Evolutionary conservation across 805 yeast genomes (phyloP), one percentile per base, ranked within the genome.

Genomic region (Cyberlindnera bimundalis): DNA sequence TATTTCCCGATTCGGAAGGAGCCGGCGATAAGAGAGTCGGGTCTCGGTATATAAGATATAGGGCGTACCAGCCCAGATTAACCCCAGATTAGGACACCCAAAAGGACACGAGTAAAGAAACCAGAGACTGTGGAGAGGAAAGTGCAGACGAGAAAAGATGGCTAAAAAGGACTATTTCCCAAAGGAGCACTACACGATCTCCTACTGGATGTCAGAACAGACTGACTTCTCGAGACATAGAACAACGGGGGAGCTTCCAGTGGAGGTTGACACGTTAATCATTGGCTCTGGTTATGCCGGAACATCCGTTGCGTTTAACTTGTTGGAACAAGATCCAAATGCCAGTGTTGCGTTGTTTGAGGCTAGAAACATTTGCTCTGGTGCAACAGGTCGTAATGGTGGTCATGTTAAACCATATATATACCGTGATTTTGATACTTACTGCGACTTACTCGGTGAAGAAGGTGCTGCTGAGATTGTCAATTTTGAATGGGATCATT

Each of bases 321-420:
- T 67, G 31, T 48, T 58, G 10, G 53, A 62, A 33, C 57, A 61
- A 21, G 50, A 59, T 20, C 52, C 58, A 20, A 25, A 21, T 13
- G 33, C 48, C 12, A 43, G 45, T 7, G 49, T 64, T 6, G 58
- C 56, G 2, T 31, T 72, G 50, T 55, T 66, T 8, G 78, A 73
- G 46, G 76, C 75, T 2, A 55, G 73, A 33, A 61, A 59, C 18
- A 44, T 58, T 6, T 66, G 70, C 35, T 56, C 66, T 10, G 71
- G 73, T 25, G 77, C 76, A 6, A 68, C 74, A 1, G 76, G 73
- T 7, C 55, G 77, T 41, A 72, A 72, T 43, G 76, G 77, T 18
- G 77, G 77, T 3, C 77, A 72, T 46, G 47, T 73, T 40, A 68
- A 69, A 33, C 74, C 75, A 9, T 40, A 51, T 29, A 38, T 44